phyloP scores from a whole-genome alignment of 169 alveolate genomes.

The Cryptosporidium sp. region DNA sequence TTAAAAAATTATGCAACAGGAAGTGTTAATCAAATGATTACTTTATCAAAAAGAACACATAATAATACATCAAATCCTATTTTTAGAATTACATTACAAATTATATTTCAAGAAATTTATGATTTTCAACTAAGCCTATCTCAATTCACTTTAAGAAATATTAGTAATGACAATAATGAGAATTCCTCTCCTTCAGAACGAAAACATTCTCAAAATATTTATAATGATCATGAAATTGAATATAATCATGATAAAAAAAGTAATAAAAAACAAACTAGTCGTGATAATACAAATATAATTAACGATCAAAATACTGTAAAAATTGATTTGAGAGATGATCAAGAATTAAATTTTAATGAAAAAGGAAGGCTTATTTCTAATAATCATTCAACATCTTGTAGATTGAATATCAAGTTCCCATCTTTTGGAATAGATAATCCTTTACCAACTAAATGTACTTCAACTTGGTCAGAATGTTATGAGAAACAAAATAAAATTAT shows the following conservation, averaged over 20 bases:
- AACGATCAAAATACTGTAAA: slow-evolving; percentile 20
- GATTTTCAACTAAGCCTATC: slow-evolving; percentile 59
- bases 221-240: slow-evolving; percentile 4
- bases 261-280: neutral
- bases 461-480: slow-evolving; percentile 42
- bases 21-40: slow-evolving; percentile 68
- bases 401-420: slow-evolving; percentile 46
- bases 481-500: slow-evolving; percentile 16
- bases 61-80: slow-evolving; percentile 38
- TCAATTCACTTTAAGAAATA: slow-evolving; percentile 43
- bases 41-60: slow-evolving; percentile 31
- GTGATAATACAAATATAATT: neutral
- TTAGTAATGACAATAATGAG: neutral
- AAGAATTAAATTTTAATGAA: neutral
- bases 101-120: slow-evolving; percentile 71
- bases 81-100: slow-evolving; percentile 56
- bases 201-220: neutral
- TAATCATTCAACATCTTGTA: slow-evolving; percentile 12
- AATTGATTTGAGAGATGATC: slow-evolving; percentile 19
- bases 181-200: neutral
- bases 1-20: slow-evolving; percentile 73
- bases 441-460: slow-evolving; percentile 56
- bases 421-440: slow-evolving; percentile 68
- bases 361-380: neutral
- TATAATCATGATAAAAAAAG: neutral